Percentiles rank a stretch among this genome's conserved stretches.
Conservation (phyloP, 116 monocot species). For the Phalaenopsis hybrid region DNA sequence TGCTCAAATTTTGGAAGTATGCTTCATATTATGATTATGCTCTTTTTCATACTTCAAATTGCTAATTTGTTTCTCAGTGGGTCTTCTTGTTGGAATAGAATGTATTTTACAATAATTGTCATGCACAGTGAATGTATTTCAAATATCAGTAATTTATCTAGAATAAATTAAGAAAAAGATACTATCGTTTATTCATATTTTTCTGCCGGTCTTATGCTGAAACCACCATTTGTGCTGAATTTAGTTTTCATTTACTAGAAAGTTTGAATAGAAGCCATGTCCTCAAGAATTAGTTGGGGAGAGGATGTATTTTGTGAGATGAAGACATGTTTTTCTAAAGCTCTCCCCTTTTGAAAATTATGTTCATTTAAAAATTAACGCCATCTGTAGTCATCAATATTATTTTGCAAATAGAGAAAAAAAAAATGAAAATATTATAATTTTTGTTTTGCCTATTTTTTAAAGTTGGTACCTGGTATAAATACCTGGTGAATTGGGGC, state of each 20-base stretch:
- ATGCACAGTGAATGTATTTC: neutral
- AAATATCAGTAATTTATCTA: neutral
- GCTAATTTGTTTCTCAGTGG: neutral
- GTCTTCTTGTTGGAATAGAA: neutral
- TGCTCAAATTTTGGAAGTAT: neutral
- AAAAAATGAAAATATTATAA: neutral
- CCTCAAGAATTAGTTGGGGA: neutral
- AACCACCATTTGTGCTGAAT: too few relatives aligned
- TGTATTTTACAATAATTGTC: neutral
- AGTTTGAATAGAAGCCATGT: neutral
- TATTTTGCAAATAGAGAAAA: neutral
- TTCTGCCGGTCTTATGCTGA: too few relatives aligned
- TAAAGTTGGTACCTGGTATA: neutral
- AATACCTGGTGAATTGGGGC: neutral
- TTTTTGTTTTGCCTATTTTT: neutral
- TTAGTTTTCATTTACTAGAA: neutral
- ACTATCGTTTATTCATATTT: too few relatives aligned
- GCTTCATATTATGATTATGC: neutral
- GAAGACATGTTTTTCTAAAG: neutral
- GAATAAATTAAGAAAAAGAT: neutral
- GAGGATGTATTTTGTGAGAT: neutral
- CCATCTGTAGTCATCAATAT: neutral
- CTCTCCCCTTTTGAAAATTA: neutral
- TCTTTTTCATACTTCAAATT: neutral
- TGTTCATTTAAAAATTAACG: neutral